Evolutionary conservation across 495 filamentous ascomycete species (phyloP).

Genomic region (Hypoxylon cercidicola): DNA sequence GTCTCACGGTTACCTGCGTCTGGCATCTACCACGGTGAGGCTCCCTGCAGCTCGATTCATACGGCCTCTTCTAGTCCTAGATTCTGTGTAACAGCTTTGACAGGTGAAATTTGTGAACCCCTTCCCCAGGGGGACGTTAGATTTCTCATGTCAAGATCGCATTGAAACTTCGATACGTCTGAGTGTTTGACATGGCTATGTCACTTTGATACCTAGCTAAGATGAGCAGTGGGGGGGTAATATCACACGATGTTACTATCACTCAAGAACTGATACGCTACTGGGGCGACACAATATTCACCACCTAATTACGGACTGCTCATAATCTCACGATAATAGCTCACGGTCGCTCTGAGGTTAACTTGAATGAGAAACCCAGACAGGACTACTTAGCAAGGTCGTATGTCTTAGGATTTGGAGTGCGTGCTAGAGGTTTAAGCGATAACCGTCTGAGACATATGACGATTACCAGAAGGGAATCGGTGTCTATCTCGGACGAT

Average conservation of each 20-base stretch:
- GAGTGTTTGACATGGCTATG: slow-evolving; percentile 13
- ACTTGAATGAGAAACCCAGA: neutral
- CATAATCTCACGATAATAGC: slow-evolving; percentile 3
- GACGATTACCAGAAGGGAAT: slow-evolving; percentile 1
- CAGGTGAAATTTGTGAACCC: slow-evolving; percentile 5
- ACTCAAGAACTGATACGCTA: slow-evolving; percentile 17
- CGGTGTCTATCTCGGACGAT: slow-evolving; percentile 1
- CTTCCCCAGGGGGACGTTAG: slow-evolving; percentile 20
- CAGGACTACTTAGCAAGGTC: neutral
- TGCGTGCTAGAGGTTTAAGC: neutral
- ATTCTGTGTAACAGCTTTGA: slow-evolving; percentile 10
- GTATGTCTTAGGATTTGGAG: slow-evolving; percentile 21
- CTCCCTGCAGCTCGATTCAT: slow-evolving; percentile 32
- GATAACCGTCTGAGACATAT: slow-evolving; percentile 3
- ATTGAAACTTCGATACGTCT: neutral
- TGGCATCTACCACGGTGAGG: slow-evolving; percentile 34
- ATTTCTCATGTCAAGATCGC: slow-evolving; percentile 3
- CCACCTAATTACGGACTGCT: slow-evolving; percentile 16
- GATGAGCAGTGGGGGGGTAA: slow-evolving; percentile 14
- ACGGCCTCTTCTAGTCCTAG: slow-evolving; percentile 32
- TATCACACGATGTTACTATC: slow-evolving; percentile 31
- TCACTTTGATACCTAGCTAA: slow-evolving; percentile 17
- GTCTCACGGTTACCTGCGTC: slow-evolving; percentile 44
- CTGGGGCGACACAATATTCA: slow-evolving; percentile 30
- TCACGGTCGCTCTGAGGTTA: neutral